Evolutionary conservation across 495 filamentous ascomycete species (phyloP), one percentile per base, ranked within the genome.

Genomic region (Hamigera avellanea): DNA sequence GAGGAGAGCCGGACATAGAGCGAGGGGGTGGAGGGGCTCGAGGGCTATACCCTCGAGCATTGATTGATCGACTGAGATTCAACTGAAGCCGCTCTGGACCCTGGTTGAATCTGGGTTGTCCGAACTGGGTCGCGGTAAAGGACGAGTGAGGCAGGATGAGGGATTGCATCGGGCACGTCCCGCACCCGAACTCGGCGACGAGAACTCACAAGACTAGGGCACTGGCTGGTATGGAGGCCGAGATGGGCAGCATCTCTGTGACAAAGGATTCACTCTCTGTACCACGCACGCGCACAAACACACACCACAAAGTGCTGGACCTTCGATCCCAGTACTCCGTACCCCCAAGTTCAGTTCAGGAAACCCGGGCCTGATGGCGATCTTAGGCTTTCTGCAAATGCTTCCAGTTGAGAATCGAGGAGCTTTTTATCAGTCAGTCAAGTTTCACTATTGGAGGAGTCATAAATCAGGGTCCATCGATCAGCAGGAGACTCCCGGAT

Each of bases 1-100:
- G 73, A 57, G 78, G 76, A 66, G 79, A 80, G 58, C 78, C 77
- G 73, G 83, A 86, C 83, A 88, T 88, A 73, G 80, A 78, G 73
- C 79, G 80, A 70, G 78, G 80, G 64, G 75, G 73, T 59, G 81
- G 44, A 41, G 57, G 74, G 59, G 76, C 77, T 74, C 72, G 67
- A 48, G 71, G 74, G 65, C 68, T 75, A 59, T 64, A 69, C 69
- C 70, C 66, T 70, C 76, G 58, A 72, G 73, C 71, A 75, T 78
- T 75, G 69, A 66, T 67, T 56, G 72, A 66, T 69, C 76, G 72
- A 57, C 71, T 68, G 61, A 78, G 68, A 67, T 82, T 79, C 53
- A 83, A 75, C 59, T 72, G 64, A 52, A 78, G 73, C 61, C 72
- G 70, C 56, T 78, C 72, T 56, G 77, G 71, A 58, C 80, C 75